Conservation (phyloP, 2,329 filamentous ascomycete genomes). For the Endothia cerciana region DNA sequence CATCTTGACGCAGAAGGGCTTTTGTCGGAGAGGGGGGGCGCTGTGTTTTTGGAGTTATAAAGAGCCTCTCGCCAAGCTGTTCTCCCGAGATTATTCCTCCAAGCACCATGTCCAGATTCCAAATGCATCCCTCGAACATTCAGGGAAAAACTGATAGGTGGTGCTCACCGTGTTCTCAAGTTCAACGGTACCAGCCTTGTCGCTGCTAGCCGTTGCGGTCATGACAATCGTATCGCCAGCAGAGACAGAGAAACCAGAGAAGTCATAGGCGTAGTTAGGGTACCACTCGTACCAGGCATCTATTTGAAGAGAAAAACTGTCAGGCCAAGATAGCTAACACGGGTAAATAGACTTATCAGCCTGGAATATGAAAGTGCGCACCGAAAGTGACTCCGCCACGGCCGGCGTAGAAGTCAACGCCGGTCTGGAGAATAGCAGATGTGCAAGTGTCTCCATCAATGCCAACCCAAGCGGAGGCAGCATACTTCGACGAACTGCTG, state of each 20-base stretch:
- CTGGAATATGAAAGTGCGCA: background rate
- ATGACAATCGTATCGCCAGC: constrained; percentile 31
- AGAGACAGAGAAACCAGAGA: constrained; percentile 24
- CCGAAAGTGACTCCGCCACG: constrained; percentile 39
- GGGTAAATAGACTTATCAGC: background rate
- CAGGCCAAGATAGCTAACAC: background rate
- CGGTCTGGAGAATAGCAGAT: constrained; percentile 58
- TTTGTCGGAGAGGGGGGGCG: background rate
- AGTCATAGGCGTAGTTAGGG: constrained; percentile 50
- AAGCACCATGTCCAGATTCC: too few species aligned
- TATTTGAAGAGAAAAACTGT: constrained; percentile 35
- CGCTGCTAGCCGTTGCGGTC: constrained; percentile 41
- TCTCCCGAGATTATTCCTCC: too few species aligned
- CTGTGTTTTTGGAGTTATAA: background rate
- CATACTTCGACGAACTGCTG: constrained; percentile 41
- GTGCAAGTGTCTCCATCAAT: constrained; percentile 52
- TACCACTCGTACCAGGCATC: constrained; percentile 66
- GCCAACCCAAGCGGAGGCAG: constrained; percentile 62
- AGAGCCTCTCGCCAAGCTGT: background rate
- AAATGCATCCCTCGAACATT: background rate
- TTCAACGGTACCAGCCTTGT: constrained; percentile 45
- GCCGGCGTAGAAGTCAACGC: constrained; percentile 57
- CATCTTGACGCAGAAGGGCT: background rate
- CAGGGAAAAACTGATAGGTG: background rate
- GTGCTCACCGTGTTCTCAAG: constrained; percentile 46